These are phyloP conservation scores for Crithidia fasciculata DNA, from an alignment of 208 protist species.

Conservation along the genomic window DNA sequence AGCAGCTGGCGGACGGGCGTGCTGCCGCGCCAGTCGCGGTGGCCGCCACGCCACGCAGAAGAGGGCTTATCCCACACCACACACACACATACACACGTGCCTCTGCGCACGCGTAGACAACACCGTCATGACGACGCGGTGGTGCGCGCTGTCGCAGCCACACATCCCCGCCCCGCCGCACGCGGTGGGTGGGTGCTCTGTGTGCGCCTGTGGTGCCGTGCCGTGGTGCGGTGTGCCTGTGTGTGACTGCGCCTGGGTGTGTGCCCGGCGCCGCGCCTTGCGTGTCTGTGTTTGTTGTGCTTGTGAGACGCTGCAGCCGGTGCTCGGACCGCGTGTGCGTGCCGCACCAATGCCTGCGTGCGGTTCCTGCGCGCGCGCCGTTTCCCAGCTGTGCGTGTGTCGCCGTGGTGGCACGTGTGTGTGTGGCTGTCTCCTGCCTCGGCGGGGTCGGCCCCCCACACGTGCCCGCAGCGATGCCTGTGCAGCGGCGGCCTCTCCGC, in stretches of 20 bases:
- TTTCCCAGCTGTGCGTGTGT: too few relatives aligned
- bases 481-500: slow-evolving; percentile 24
- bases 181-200: slow-evolving; percentile 23
- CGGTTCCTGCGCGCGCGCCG: too few relatives aligned
- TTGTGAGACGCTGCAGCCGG: too few relatives aligned
- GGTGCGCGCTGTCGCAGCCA: slow-evolving; percentile 34
- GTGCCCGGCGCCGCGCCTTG: neutral
- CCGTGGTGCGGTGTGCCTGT: neutral
- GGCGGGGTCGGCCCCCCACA: slow-evolving; percentile 15
- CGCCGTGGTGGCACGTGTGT: slow-evolving; percentile 27
- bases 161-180: too few relatives aligned
- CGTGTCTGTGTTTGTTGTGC: too few relatives aligned
- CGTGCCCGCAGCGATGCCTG: slow-evolving; percentile 37
- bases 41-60: slow-evolving; percentile 38
- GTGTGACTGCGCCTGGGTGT: neutral
- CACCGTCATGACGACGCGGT: slow-evolving; percentile 37
- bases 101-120: too few relatives aligned
- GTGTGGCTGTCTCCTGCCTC: slow-evolving; percentile 2
- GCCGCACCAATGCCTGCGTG: too few relatives aligned
- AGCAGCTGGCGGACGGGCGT: slow-evolving; percentile 34
- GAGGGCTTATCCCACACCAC: slow-evolving; percentile 20
- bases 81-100: slow-evolving; percentile 6
- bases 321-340: too few relatives aligned
- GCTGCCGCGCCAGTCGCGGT: slow-evolving; percentile 20
- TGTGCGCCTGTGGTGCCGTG: slow-evolving; percentile 15